phyloP scores from a whole-genome alignment of 768 basidiomycete genomes.

The Tubosaeta brunneosetosa region DNA sequence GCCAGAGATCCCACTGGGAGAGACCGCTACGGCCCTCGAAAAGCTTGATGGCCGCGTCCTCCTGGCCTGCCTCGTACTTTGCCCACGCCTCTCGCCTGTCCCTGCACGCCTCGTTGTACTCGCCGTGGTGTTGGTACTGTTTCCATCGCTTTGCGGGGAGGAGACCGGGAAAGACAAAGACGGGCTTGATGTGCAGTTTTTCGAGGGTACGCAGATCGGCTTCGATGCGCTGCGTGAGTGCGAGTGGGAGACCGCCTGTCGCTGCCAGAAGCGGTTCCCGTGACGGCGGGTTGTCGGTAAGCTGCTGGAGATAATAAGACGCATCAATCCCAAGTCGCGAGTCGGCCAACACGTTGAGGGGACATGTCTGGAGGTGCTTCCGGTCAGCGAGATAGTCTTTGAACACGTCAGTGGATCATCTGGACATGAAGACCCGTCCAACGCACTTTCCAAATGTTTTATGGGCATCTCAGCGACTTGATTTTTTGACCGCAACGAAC shows the following conservation, averaged over 20 bases:
- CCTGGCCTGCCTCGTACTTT: conserved; percentile 88
- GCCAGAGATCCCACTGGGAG: conserved; percentile 89
- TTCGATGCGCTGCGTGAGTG: conserved; percentile 84
- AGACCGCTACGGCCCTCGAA: conserved; percentile 74
- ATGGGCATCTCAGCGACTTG: conserved; percentile 59
- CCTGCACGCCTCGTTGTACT: conserved; percentile 63
- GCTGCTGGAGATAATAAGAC: conserved; percentile 75
- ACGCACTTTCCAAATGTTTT: conserved; percentile 76
- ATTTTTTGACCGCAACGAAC: conserved; percentile 13
- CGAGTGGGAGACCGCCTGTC: conserved; percentile 90
- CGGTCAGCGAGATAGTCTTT: conserved; percentile 82
- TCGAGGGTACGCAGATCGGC: conserved; percentile 87
- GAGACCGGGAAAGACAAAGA: conserved; percentile 96
- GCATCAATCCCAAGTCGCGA: conserved; percentile 97
- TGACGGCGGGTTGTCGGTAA: conserved; percentile 71
- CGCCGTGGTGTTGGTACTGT: conserved; percentile 44
- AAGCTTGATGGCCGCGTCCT: conserved; percentile 80
- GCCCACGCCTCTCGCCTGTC: conserved; percentile 86
- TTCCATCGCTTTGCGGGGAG: conserved; percentile 72
- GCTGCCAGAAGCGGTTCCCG: conserved; percentile 91
- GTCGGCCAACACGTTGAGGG: conserved; percentile 78
- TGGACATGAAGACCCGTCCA: not conserved
- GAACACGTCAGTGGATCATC: not conserved
- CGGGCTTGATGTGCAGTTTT: conserved; percentile 90
- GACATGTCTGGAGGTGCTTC: conserved; percentile 79